Percentiles rank a stretch among this genome's conserved stretches.
Evolutionary conservation across 257 asterid genomes (phyloP).

Genomic region (Gentiana dahurica): DNA sequence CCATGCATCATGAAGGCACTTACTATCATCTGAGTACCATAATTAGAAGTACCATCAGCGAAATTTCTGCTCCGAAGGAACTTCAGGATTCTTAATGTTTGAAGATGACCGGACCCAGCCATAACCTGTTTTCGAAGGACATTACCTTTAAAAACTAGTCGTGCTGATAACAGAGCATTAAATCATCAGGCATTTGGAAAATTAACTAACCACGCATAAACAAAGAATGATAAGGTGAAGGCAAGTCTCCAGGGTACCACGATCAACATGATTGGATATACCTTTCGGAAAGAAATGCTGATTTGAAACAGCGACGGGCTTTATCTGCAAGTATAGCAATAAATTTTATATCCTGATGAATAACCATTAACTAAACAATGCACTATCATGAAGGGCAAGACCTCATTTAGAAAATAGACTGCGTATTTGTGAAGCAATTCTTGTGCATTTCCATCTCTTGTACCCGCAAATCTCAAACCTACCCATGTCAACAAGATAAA

Average conservation of each 20-base stretch:
- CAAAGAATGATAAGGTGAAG: slow-evolving; percentile 95
- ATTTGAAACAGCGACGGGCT: slow-evolving; percentile 52
- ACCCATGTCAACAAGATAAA: slow-evolving; percentile 5
- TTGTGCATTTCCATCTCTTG: slow-evolving; percentile 82
- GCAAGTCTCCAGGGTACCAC: slow-evolving; percentile 89
- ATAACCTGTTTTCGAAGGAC: slow-evolving; percentile 52
- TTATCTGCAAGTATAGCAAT: slow-evolving; percentile 52
- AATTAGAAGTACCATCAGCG: slow-evolving; percentile 65
- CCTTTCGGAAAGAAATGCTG: slow-evolving; percentile 63
- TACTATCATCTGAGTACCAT: slow-evolving; percentile 89
- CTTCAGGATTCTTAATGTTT: slow-evolving; percentile 71
- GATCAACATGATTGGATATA: slow-evolving; percentile 65
- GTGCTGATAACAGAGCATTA: slow-evolving; percentile 5
- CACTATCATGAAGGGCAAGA: slow-evolving; percentile 22
- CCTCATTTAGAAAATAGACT: slow-evolving; percentile 83
- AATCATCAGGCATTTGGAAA: slow-evolving; percentile 2
- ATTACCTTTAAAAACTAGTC: slow-evolving; percentile 13
- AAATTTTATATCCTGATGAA: slow-evolving; percentile 12
- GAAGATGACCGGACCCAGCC: slow-evolving; percentile 98
- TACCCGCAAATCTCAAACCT: slow-evolving; percentile 97
- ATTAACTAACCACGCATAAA: slow-evolving; percentile 68
- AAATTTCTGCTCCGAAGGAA: slow-evolving; percentile 77
- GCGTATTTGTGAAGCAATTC: slow-evolving; percentile 85
- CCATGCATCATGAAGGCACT: slow-evolving; percentile 22
- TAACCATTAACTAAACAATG: slow-evolving; percentile 10